Conservation (phyloP, 2,329 filamentous ascomycete genomes). For the Aspergillus pseudoviridinutans region DNA sequence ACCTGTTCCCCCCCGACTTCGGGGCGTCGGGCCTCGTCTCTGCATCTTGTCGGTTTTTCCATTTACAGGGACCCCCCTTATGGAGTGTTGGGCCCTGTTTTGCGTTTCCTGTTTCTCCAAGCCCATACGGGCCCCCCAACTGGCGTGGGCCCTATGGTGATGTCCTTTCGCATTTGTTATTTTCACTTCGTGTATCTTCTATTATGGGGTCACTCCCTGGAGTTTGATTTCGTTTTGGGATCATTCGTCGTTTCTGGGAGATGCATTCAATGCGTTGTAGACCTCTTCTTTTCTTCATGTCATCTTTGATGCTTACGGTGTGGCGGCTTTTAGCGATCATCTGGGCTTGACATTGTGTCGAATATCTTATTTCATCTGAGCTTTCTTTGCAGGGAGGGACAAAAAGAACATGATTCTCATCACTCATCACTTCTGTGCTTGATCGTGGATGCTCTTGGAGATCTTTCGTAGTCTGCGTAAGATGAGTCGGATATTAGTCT, state of each 20-base stretch:
- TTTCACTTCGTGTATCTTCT: slow-evolving; percentile 27
- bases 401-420: not conserved
- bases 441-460: not conserved
- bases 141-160: not conserved
- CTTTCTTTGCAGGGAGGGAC: slow-evolving; percentile 6
- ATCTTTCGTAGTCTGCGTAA: not conserved
- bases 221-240: slow-evolving; percentile 15
- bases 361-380: slow-evolving; percentile 4
- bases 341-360: slow-evolving; percentile 5
- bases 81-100: not conserved
- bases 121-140: not conserved
- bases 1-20: slow-evolving; percentile 5
- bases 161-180: slow-evolving; percentile 4
- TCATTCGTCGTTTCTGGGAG: slow-evolving; percentile 15
- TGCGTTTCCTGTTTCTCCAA: slow-evolving; percentile 1
- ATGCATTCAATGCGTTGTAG: slow-evolving; percentile 1
- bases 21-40: not conserved
- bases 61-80: not conserved
- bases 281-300: not conserved
- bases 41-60: slow-evolving; percentile 5
- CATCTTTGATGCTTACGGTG: not conserved
- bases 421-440: not conserved
- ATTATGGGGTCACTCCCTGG: slow-evolving; percentile 15
- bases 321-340: not conserved
- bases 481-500: not conserved